phyloP scores from a whole-genome alignment of 1,139 yeast genomes.

The Hemisphaericaspora lyxosophila region DNA sequence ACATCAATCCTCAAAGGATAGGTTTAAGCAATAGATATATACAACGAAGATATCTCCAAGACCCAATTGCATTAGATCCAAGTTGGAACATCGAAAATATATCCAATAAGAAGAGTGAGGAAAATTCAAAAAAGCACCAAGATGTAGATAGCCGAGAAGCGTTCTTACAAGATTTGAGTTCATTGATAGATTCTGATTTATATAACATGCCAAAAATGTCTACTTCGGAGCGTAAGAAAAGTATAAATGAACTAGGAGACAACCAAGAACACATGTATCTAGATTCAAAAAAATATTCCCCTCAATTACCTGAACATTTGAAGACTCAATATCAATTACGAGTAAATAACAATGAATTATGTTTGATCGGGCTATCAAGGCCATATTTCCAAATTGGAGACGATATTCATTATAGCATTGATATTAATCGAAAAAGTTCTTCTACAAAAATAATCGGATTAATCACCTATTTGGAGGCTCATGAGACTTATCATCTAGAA shows the following conservation, averaged over 20 bases:
- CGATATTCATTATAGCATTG: slow-evolving; percentile 40
- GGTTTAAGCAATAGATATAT: slow-evolving; percentile 30
- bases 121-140: slow-evolving; percentile 3
- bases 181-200: slow-evolving; percentile 34
- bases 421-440: slow-evolving; percentile 20
- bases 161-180: slow-evolving; percentile 34
- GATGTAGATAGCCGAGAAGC: slow-evolving; percentile 17
- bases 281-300: slow-evolving; percentile 11
- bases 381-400: slow-evolving; percentile 53
- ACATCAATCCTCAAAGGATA: slow-evolving; percentile 23
- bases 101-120: slow-evolving; percentile 2
- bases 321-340: slow-evolving; percentile 41
- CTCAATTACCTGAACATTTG: slow-evolving; percentile 33
- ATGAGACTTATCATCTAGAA: slow-evolving; percentile 33
- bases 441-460: slow-evolving; percentile 34
- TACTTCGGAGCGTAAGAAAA: slow-evolving; percentile 30
- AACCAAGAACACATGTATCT: slow-evolving; percentile 8
- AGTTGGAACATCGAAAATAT: slow-evolving; percentile 27
- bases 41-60: slow-evolving; percentile 32
- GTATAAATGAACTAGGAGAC: slow-evolving; percentile 20
- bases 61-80: slow-evolving; percentile 26
- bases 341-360: slow-evolving; percentile 34
- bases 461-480: slow-evolving; percentile 40
- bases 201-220: slow-evolving; percentile 36
- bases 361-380: slow-evolving; percentile 37